Percentiles rank a stretch among this genome's conserved stretches.
Conservation (phyloP, 768 basidiomycete genomes). For the Tulasnella sp. region DNA sequence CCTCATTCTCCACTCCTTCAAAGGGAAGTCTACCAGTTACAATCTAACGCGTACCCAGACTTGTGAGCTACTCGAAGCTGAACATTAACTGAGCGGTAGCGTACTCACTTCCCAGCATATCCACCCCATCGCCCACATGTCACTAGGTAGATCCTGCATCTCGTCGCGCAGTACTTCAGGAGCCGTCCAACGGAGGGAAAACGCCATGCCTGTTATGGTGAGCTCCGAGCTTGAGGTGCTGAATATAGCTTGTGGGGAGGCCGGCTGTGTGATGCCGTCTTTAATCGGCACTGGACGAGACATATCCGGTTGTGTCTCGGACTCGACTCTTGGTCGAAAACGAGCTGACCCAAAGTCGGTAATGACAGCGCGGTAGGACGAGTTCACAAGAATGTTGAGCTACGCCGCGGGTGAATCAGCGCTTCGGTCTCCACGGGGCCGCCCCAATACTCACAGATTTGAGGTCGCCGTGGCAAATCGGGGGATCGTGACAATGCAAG, state of each 20-base stretch:
- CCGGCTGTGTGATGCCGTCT: no score
- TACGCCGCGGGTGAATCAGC: background rate
- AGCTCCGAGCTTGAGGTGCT: background rate
- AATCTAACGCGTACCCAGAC: no score
- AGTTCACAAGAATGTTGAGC: background rate
- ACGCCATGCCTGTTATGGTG: background rate
- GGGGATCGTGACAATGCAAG: background rate
- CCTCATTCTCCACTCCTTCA: background rate
- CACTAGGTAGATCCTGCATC: background rate
- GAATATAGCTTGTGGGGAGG: no score
- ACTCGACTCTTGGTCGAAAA: background rate
- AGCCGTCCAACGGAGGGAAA: background rate
- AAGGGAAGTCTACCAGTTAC: no score
- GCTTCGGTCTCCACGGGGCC: background rate
- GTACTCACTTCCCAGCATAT: background rate
- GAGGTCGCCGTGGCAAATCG: background rate
- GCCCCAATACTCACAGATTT: background rate
- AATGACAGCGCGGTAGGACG: background rate
- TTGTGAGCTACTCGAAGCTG: no score
- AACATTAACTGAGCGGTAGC: no score
- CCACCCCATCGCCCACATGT: background rate
- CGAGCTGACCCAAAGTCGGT: no score
- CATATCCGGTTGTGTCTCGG: background rate
- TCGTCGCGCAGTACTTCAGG: background rate
- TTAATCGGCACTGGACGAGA: background rate